phyloP scores from a whole-genome alignment of 768 basidiomycete species.

The Collybiopsis luxurians region DNA sequence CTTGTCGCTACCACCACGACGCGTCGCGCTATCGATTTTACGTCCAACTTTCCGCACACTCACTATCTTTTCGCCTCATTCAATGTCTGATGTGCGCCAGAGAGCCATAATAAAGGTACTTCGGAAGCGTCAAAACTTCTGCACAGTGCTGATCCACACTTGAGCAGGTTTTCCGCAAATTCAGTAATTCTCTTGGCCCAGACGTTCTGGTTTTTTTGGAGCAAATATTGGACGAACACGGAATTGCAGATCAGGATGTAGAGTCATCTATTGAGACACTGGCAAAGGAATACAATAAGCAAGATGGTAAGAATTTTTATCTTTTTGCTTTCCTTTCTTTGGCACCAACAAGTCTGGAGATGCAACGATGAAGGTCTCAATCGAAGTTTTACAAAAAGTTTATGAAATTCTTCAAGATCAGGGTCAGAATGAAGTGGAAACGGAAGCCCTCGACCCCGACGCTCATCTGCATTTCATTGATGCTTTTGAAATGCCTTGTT shows the following conservation, averaged over 20 bases:
- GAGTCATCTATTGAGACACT: slow-evolving; percentile 77
- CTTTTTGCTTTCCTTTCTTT: not conserved
- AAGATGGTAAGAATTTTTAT: slow-evolving; percentile 59
- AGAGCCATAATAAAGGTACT: slow-evolving; percentile 46
- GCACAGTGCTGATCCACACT: not conserved
- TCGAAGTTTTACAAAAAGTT: slow-evolving; percentile 63
- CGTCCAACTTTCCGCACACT: too few species aligned
- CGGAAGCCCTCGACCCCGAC: slow-evolving; percentile 73
- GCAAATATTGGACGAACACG: slow-evolving; percentile 65
- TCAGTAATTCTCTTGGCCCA: slow-evolving; percentile 82
- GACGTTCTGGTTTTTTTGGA: slow-evolving; percentile 74
- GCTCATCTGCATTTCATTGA: slow-evolving; percentile 81
- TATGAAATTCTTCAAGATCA: slow-evolving; percentile 74
- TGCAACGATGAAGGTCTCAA: slow-evolving; percentile 79
- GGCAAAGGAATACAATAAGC: slow-evolving; percentile 85
- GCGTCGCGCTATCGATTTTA: slow-evolving; percentile 3
- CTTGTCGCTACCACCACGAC: slow-evolving; percentile 3
- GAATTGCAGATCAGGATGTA: slow-evolving; percentile 65
- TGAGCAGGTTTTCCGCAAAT: slow-evolving; percentile 78
- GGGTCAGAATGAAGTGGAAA: slow-evolving; percentile 49
- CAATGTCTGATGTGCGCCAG: slow-evolving; percentile 48
- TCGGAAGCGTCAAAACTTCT: not conserved
- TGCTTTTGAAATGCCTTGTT: slow-evolving; percentile 94
- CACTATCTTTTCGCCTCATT: too few species aligned
- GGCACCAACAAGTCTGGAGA: slow-evolving; percentile 38